Conservation (phyloP, 2,329 filamentous ascomycete species). For the Alternaria sp. region DNA sequence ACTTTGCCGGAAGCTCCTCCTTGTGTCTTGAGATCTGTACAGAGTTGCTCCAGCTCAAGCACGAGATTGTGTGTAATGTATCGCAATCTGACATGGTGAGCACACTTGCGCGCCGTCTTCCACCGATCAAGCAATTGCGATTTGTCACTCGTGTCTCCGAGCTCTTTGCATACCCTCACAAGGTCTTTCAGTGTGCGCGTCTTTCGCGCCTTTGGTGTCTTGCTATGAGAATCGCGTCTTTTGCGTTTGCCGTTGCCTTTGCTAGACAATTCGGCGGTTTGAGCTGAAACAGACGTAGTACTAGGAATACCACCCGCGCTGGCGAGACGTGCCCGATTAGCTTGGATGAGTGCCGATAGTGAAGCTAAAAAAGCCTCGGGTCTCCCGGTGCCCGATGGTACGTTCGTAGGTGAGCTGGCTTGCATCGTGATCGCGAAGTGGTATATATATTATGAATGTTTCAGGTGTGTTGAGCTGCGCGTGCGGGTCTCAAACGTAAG, state of each 20-base stretch:
- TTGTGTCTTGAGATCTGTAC: background rate
- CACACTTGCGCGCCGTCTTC: background rate
- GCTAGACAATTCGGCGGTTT: background rate
- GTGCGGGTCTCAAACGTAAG: background rate
- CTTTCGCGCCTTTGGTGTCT: background rate
- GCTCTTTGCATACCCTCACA: background rate
- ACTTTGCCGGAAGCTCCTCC: background rate
- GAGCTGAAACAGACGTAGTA: background rate
- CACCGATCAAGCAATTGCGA: background rate
- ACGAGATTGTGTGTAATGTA: background rate
- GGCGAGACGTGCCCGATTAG: background rate
- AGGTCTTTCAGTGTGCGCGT: background rate
- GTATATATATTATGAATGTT: background rate
- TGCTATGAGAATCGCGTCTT: background rate
- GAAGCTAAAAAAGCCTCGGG: background rate
- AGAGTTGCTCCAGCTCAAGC: background rate
- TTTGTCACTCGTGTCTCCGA: background rate
- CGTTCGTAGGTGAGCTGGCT: background rate
- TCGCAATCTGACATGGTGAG: background rate
- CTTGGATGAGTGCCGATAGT: background rate
- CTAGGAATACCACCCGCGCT: background rate
- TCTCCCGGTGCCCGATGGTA: background rate
- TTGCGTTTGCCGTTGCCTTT: background rate
- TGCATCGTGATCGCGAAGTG: background rate
- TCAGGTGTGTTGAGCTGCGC: background rate